Evolutionary conservation across 371 early-diverging fungal genomes (phyloP).

Genomic region (Chytridiales sp.): DNA sequence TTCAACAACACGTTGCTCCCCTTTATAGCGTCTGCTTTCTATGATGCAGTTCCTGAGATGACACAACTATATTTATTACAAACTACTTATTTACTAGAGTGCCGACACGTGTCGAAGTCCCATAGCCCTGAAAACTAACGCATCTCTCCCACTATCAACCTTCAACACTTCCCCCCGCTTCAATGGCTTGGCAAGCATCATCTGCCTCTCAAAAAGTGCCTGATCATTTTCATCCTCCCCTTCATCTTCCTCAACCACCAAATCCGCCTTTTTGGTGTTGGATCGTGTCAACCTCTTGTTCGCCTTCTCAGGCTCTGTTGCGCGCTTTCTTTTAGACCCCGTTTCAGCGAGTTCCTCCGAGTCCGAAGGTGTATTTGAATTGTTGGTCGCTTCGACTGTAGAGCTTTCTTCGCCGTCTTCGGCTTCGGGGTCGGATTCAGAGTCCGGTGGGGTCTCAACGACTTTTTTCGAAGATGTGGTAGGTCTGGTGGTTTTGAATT

Average conservation of each 20-base stretch:
- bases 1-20: too few species aligned
- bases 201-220: background rate
- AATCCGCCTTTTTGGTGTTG: background rate
- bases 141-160: slow-evolving; percentile 8
- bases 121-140: slow-evolving; percentile 7
- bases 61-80: too few species aligned
- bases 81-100: too few species aligned
- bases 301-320: background rate
- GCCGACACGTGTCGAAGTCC: background rate
- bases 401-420: slow-evolving; percentile 4
- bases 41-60: too few species aligned
- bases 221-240: slow-evolving; percentile 1
- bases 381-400: background rate
- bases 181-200: background rate
- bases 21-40: too few species aligned
- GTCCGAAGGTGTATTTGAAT: background rate
- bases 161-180: background rate
- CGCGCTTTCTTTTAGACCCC: background rate
- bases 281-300: background rate
- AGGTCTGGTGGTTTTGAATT: background rate
- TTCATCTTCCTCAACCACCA: background rate
- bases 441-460: background rate
- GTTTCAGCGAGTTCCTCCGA: background rate
- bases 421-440: background rate
- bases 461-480: background rate